Evolutionary conservation across 129 eudicot species (phyloP).

Genomic region (sunflower (Helianthus annuus)): HanXRQr2.0-SUNRISE NC_035441.2:163035999-163036498

Average conservation of each 20-base stretch:
- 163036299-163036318: not conserved
- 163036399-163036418: not conserved
- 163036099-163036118: constrained; percentile 73
- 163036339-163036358: not conserved
- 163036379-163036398: not conserved
- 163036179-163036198: constrained; percentile 70
- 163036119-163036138: constrained; percentile 85
- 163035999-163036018: not conserved
- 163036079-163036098: constrained; percentile 63
- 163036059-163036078: constrained; percentile 45
- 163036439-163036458: not conserved
- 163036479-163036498: too few relatives aligned
- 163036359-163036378: not conserved
- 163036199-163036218: constrained; percentile 79
- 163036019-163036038: not conserved
- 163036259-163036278: not conserved
- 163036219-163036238: constrained; percentile 88
- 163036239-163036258: constrained; percentile 37
- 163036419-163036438: not conserved
- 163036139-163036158: constrained; percentile 60
- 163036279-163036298: not conserved
- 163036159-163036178: constrained; percentile 74
- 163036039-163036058: constrained; percentile 23
- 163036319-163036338: not conserved
- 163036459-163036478: not conserved